These are phyloP conservation scores for Prunus kanzakura DNA, from an alignment of 306 rosid genomes.

Conservation along the genomic window DNA sequence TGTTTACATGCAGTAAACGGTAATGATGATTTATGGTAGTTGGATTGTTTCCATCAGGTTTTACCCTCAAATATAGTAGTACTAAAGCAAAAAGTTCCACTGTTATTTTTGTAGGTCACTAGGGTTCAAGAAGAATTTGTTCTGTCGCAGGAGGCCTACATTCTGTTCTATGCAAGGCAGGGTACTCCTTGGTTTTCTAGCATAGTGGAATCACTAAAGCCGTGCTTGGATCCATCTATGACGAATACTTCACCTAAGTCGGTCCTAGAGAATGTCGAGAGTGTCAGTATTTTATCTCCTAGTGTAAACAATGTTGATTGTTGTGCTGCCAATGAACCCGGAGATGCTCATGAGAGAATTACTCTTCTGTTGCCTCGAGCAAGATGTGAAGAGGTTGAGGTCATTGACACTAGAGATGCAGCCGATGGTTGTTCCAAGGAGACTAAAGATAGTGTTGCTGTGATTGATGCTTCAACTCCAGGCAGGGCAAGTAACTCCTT, in stretches of 20 bases:
- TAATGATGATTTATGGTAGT: background rate
- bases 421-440: conserved; percentile 16
- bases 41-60: background rate
- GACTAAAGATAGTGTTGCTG: conserved; percentile 1
- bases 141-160: conserved; percentile 76
- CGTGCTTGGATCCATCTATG: conserved; percentile 16
- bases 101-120: conserved; percentile 52
- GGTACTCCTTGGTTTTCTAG: conserved; percentile 78
- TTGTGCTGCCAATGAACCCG: conserved; percentile 21
- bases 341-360: conserved; percentile 11
- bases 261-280: conserved; percentile 51
- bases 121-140: conserved; percentile 48
- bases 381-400: conserved; percentile 14
- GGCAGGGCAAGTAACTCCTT: background rate
- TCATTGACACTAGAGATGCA: conserved; percentile 17
- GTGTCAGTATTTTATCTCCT: conserved; percentile 10
- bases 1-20: background rate
- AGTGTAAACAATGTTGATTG: conserved; percentile 2
- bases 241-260: conserved; percentile 61
- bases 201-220: conserved; percentile 28
- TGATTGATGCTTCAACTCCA: conserved; percentile 7
- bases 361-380: conserved; percentile 12
- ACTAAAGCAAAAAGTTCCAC: background rate
- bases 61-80: background rate
- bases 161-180: conserved; percentile 69